These are phyloP conservation scores for Hymenoscyphus albidus DNA, from an alignment of 2,329 filamentous ascomycete species.

Conservation along the genomic window DNA sequence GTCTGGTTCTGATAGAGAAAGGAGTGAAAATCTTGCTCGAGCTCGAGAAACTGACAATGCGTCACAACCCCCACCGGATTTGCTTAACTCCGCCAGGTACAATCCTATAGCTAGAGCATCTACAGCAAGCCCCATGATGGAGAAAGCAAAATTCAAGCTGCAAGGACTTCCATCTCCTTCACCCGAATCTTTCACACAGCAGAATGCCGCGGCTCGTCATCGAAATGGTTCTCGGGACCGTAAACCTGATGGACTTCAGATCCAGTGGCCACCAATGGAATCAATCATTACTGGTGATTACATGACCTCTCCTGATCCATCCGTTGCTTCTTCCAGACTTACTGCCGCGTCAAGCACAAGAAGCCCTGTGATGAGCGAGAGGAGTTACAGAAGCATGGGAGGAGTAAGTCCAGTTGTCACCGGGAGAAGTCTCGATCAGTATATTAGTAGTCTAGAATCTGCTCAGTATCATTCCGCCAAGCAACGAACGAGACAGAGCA, in stretches of 20 bases:
- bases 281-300: slow-evolving; percentile 48
- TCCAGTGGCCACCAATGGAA: slow-evolving; percentile 54
- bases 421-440: slow-evolving; percentile 70
- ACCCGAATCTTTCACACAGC: slow-evolving; percentile 57
- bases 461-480: slow-evolving; percentile 61
- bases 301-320: slow-evolving; percentile 54
- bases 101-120: slow-evolving; percentile 44
- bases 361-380: slow-evolving; percentile 37
- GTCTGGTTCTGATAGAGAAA: slow-evolving; percentile 46
- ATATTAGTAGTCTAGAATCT: slow-evolving; percentile 80
- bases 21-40: slow-evolving; percentile 29
- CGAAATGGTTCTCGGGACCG: slow-evolving; percentile 72
- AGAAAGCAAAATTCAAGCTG: slow-evolving; percentile 41
- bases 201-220: slow-evolving; percentile 57
- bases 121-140: slow-evolving; percentile 65
- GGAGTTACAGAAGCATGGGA: slow-evolving; percentile 45
- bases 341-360: slow-evolving; percentile 52
- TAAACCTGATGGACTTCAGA: slow-evolving; percentile 71
- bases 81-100: slow-evolving; percentile 37
- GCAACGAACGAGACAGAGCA: slow-evolving; percentile 45
- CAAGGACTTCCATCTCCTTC: slow-evolving; percentile 65
- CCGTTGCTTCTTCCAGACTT: slow-evolving; percentile 50
- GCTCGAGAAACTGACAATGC: slow-evolving; percentile 30
- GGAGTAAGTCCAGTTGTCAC: slow-evolving; percentile 53
- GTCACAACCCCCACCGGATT: slow-evolving; percentile 36